Evolutionary conservation across 352 stramenopile genomes (phyloP).

Genomic region (Lagenidium giganteum): DNA sequence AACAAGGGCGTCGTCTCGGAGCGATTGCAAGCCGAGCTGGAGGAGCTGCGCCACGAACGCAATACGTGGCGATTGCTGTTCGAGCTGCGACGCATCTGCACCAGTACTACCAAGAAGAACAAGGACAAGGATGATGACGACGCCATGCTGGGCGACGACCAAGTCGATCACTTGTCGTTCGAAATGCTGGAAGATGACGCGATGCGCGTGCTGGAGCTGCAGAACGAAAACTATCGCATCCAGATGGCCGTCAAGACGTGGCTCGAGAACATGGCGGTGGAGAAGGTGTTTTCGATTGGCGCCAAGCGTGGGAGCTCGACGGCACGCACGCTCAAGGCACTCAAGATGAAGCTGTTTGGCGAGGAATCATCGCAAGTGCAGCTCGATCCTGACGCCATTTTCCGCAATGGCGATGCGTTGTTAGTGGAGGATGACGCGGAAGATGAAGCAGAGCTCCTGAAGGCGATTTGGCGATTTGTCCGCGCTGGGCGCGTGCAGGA

Average conservation of each 20-base stretch:
- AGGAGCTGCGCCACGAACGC: constrained; percentile 67
- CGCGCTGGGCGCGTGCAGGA: constrained; percentile 59
- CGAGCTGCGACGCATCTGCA: constrained; percentile 66
- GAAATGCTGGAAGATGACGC: constrained; percentile 81
- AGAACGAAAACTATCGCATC: constrained; percentile 63
- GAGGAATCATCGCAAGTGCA: constrained; percentile 22
- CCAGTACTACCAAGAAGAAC: constrained; percentile 12
- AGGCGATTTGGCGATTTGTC: constrained; percentile 68
- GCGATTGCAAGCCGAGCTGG: constrained; percentile 42
- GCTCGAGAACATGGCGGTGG: constrained; percentile 78
- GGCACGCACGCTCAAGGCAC: constrained; percentile 58
- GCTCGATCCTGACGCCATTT: constrained; percentile 67
- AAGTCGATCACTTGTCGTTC: constrained; percentile 44
- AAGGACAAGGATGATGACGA: constrained; percentile 28
- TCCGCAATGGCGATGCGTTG: constrained; percentile 57
- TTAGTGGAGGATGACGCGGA: constrained; percentile 74
- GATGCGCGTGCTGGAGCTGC: constrained; percentile 47
- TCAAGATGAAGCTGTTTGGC: constrained; percentile 41
- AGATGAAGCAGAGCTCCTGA: constrained; percentile 74
- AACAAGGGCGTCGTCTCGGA: constrained; percentile 17
- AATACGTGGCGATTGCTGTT: constrained; percentile 83
- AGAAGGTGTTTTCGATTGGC: constrained; percentile 52
- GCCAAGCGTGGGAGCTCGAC: constrained; percentile 41
- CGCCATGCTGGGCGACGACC: constrained; percentile 22
- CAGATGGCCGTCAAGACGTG: constrained; percentile 67